Base-by-base conservation (phyloP, 129 eudicot genomes). In the Scalesia atractyloides region DNA sequence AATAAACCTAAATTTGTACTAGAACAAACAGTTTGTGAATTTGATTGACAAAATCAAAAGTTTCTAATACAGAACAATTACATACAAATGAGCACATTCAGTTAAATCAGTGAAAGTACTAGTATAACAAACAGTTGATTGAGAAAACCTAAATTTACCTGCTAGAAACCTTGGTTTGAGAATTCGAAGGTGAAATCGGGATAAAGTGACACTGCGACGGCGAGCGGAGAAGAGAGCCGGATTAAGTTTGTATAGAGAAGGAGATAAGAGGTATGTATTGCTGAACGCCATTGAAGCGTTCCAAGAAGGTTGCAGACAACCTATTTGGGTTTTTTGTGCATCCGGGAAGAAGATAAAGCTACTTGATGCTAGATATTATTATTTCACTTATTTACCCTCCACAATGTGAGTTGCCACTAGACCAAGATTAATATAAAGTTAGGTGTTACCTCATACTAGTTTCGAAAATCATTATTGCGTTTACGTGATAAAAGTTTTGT, bases 161-260 rank as follows among this genome's bases (percentile, higher is more conserved):
- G 82, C 66, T 33, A 82, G 74, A 83, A 74, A 69, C 60, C 74
- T 80, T 63, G 75, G 81, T 75, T 64, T 79, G 70, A 74, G 81
- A 19, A 53, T 64, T 58, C 81, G 78, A 57, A 71, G 81, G 53
- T 66, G 84, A 19, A 82, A 61, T 20, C 74, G 62, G 33, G 81
- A 76, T 62, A 79, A 71, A 4, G 71, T 30, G 54, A 79, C 46
- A 34, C 41, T 14, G 61, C 86, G 83, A 52, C 90, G 86, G 0
- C 86, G 86, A 13, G 64, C 84, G 41, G 93, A 76, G 86, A 86
- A 81, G 68, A 86, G 81, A 53, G 83, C 75, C 43, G 97, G 97
- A 56, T 84, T 84, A 68, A 91, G 81, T 46, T 76, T 68, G 82
- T 75, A 83, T 67, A 86, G 74, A 16, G 95, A 84, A 47, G 91